A percentile compares a stretch with the other conserved stretches of the same genome.
These are phyloP conservation scores for Aspergillus luchuensis DNA, from an alignment of 2,329 filamentous ascomycete genomes.

Conservation along the genomic window DNA sequence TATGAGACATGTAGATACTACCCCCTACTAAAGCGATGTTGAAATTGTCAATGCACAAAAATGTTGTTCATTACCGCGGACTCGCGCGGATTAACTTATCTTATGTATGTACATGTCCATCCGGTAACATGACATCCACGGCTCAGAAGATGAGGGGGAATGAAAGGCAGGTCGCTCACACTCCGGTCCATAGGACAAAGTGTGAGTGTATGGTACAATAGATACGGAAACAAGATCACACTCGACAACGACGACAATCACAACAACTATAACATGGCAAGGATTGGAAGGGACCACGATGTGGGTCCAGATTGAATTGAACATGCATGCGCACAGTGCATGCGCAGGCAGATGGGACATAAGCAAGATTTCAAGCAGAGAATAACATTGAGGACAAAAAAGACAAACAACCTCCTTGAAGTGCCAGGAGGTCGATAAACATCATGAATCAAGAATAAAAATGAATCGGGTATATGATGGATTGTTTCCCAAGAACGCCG, in stretches of 20 bases:
- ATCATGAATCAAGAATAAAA: constrained; percentile 35
- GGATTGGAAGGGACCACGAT: neutral
- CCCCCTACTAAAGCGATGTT: neutral
- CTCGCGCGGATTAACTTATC: constrained; percentile 23
- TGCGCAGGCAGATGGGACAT: constrained; percentile 9
- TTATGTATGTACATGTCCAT: constrained; percentile 32
- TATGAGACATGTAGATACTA: neutral
- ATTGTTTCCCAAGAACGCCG: constrained; percentile 31
- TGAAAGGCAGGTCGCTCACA: constrained; percentile 4
- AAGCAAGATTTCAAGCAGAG: neutral
- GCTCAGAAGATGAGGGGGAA: constrained; percentile 4
- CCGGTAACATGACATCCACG: constrained; percentile 19
- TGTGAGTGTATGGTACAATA: constrained; percentile 19
- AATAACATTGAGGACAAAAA: constrained; percentile 10
- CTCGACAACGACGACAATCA: constrained; percentile 7
- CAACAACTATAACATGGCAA: constrained; percentile 11
- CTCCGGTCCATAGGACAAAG: neutral
- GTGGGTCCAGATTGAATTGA: constrained; percentile 2
- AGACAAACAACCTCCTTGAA: constrained; percentile 19
- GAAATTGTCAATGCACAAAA: constrained; percentile 5
- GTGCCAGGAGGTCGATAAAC: constrained; percentile 11
- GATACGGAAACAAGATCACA: no score
- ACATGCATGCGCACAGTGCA: constrained; percentile 10
- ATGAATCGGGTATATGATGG: constrained; percentile 36
- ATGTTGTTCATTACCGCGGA: constrained; percentile 27